Percentiles rank a stretch among this genome's conserved stretches.
Conservation (phyloP, 805 yeast species). For the Metschnikowia similis region DNA sequence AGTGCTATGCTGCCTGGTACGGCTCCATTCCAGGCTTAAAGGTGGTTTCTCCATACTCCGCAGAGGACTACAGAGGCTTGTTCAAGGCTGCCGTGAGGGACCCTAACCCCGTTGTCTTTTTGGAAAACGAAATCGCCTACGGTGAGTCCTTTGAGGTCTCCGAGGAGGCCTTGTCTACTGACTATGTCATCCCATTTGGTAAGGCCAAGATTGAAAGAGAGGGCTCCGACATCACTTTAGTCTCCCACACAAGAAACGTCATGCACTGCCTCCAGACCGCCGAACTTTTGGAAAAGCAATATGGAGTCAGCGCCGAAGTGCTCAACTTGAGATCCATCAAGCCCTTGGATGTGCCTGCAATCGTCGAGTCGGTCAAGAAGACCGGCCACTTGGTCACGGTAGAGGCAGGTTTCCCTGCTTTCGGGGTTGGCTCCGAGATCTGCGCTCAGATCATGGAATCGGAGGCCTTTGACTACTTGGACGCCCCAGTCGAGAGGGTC, state of each 20-base stretch:
- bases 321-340: slow-evolving; percentile 93
- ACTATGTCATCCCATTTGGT: slow-evolving; percentile 89
- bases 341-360: slow-evolving; percentile 88
- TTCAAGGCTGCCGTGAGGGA: slow-evolving; percentile 96
- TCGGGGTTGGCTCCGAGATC: slow-evolving; percentile 98
- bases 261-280: slow-evolving; percentile 87
- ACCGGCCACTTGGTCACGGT: slow-evolving; percentile 95
- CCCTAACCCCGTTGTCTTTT: slow-evolving; percentile 94
- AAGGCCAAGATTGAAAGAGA: slow-evolving; percentile 92
- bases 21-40: slow-evolving; percentile 97
- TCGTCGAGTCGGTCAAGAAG: slow-evolving; percentile 86
- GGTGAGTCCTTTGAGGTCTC: slow-evolving; percentile 87
- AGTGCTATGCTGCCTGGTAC: slow-evolving; percentile 96
- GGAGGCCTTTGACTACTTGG: slow-evolving; percentile 96
- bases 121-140: slow-evolving; percentile 93
- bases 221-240: slow-evolving; percentile 87
- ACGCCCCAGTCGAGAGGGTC: slow-evolving; percentile 97
- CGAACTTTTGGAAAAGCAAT: slow-evolving; percentile 72
- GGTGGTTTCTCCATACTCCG: slow-evolving; percentile 91
- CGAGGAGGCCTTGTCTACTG: slow-evolving; percentile 85
- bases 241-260: slow-evolving; percentile 90
- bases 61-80: slow-evolving; percentile 95
- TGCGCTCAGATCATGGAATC: slow-evolving; percentile 97
- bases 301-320: slow-evolving; percentile 89
- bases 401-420: slow-evolving; percentile 97